A percentile compares a stretch with the other conserved stretches of the same genome.
phyloP scores from a whole-genome alignment of 106 monocot genomes.

The Posidonia australis region DNA sequence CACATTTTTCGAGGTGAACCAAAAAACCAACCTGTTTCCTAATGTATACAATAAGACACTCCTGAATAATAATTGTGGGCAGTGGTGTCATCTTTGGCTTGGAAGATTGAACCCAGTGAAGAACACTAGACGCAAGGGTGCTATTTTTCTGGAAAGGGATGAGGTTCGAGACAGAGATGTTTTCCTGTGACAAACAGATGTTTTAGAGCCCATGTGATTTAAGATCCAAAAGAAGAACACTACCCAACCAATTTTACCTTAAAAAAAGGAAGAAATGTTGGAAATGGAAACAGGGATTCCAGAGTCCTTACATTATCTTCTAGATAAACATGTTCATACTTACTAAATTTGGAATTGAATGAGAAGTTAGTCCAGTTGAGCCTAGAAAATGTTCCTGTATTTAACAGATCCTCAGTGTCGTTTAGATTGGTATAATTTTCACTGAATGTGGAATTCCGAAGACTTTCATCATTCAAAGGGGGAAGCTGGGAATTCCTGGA shows the following conservation, averaged over 20 bases:
- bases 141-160: conserved; percentile 84
- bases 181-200: conserved; percentile 38
- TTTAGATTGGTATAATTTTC: conserved; percentile 12
- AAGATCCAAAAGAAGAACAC: not conserved
- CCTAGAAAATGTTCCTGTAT: conserved; percentile 11
- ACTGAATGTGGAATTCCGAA: conserved; percentile 57
- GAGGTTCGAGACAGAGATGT: conserved; percentile 45
- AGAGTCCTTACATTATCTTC: conserved; percentile 31
- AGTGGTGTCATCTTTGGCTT: conserved; percentile 34
- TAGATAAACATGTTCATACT: conserved; percentile 16
- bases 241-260: conserved; percentile 24
- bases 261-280: conserved; percentile 78
- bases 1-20: not conserved
- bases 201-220: not conserved
- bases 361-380: conserved; percentile 46
- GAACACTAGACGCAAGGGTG: conserved; percentile 61
- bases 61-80: conserved; percentile 56
- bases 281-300: conserved; percentile 55
- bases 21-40: conserved; percentile 51
- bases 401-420: not conserved
- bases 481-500: conserved; percentile 59
- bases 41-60: conserved; percentile 59
- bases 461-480: conserved; percentile 63
- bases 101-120: conserved; percentile 44
- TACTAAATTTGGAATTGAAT: conserved; percentile 50